Evolutionary conservation across 1,139 yeast species (phyloP), one percentile per base, ranked within the genome.

Genomic region (Geotrichum klebahnii): DNA sequence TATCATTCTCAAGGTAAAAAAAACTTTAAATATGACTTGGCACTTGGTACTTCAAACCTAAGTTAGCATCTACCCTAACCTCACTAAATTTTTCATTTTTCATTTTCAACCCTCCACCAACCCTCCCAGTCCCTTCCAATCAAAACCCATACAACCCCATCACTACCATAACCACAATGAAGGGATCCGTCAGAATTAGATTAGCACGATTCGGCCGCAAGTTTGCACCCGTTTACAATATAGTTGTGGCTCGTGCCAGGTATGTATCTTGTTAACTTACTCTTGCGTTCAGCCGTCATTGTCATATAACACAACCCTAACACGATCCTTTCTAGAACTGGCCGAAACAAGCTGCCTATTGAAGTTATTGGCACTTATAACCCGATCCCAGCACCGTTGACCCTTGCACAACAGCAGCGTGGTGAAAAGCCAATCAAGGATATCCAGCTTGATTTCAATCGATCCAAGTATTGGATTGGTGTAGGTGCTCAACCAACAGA

Each of bases 401-500:
- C 87, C 0, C 77, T 81, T 32, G 79, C 75, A 58, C 82, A 81
- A 58, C 73, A 71, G 56, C 74, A 71, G 20, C 64, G 57, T 4
- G 69, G 70, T 3, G 80, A 81, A n/a, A 73, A 77, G 57, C 88
- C 94, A 20, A 75, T 78, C 50, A 92, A 92, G 66, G 89, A 89
- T 59, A 79, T 92, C 36, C 78, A 81, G 59, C 73, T 92, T 43
- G 97, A 92, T 66, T 88, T 92, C 64, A 81, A 82, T 57, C 80
- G 97, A 59, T 81, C 96, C n/a, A 88, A 88, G 67, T 94, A 92
- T 70, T 92, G 99, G 99, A 72, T 92, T 41, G 96, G 97, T 63
- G 96, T 88, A 14, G 99, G 99, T n/a, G 98, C 97, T 1, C 95
- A 86, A 65, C 95, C 96, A 3, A 82, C 94, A 31, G 90, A 85